Evolutionary conservation across 768 basidiomycete species (phyloP).

Genomic region (Lactarius sanguifluus): DNA sequence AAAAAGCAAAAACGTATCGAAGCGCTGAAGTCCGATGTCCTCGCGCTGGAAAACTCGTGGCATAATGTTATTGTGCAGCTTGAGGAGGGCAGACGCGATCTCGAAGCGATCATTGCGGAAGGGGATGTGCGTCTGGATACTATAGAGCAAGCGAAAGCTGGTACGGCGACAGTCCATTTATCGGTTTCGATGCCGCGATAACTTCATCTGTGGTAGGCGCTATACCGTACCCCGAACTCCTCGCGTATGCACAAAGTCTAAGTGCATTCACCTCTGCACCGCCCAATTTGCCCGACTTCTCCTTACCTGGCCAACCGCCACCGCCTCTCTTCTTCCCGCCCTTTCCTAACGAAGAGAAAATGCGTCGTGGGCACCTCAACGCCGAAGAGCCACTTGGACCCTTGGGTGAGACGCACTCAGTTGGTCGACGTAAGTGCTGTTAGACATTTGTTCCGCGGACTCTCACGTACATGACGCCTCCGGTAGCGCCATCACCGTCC

Average conservation of each 20-base stretch:
- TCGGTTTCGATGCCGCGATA: background rate
- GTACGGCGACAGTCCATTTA: slow-evolving; percentile 40
- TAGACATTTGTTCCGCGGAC: slow-evolving; percentile 4
- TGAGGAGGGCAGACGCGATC: slow-evolving; percentile 62
- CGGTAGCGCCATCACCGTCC: slow-evolving; percentile 59
- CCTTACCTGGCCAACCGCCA: slow-evolving; percentile 67
- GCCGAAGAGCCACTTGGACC: slow-evolving; percentile 76
- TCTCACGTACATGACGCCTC: slow-evolving; percentile 16
- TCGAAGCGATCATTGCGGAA: slow-evolving; percentile 70
- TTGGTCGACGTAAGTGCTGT: slow-evolving; percentile 62
- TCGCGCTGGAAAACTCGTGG: slow-evolving; percentile 66
- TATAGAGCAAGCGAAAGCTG: slow-evolving; percentile 69
- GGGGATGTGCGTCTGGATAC: slow-evolving; percentile 71
- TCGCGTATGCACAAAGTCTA: slow-evolving; percentile 82
- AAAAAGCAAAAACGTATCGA: slow-evolving; percentile 75
- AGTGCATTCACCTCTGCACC: slow-evolving; percentile 87
- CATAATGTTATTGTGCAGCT: slow-evolving; percentile 63
- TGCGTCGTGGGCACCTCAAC: slow-evolving; percentile 79
- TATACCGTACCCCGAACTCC: slow-evolving; percentile 78
- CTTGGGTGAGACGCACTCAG: slow-evolving; percentile 78
- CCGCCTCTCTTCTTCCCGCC: slow-evolving; percentile 85
- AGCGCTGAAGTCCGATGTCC: slow-evolving; percentile 65
- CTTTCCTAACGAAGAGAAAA: slow-evolving; percentile 89
- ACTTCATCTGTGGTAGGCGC: slow-evolving; percentile 47
- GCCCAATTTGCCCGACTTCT: slow-evolving; percentile 79